A percentile compares a stretch with the other conserved stretches of the same genome.
These are phyloP conservation scores for Umbelopsis vinacea DNA, from an alignment of 192 early-diverging fungal species.

Conservation along the genomic window DNA sequence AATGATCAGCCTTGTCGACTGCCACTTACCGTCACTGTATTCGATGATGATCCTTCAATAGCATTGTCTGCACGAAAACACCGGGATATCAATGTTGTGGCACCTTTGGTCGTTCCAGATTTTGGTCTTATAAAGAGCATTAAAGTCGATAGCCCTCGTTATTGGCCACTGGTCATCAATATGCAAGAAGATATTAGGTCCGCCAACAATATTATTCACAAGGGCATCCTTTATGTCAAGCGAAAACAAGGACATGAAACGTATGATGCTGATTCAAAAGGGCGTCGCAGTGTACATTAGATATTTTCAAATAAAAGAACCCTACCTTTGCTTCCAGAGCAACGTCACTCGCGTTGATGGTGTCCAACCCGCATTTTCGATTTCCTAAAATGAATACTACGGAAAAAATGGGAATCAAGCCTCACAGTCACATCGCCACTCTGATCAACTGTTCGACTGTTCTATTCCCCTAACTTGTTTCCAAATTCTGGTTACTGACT, in stretches of 20 bases:
- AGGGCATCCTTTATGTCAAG: slow-evolving; percentile 38
- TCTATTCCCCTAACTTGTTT: too few species aligned
- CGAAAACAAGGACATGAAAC: slow-evolving; percentile 52
- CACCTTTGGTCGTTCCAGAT: slow-evolving; percentile 66
- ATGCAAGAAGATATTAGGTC: slow-evolving; percentile 29
- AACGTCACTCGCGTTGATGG: too few species aligned
- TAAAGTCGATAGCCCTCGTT: slow-evolving; percentile 57
- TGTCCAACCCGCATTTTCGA: too few species aligned
- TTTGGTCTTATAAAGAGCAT: slow-evolving; percentile 54
- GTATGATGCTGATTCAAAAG: slow-evolving; percentile 32
- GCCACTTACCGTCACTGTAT: slow-evolving; percentile 55
- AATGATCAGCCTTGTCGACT: slow-evolving; percentile 55
- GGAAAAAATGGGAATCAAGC: neutral
- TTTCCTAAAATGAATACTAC: too few species aligned
- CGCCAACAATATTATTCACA: slow-evolving; percentile 35
- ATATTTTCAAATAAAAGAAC: neutral
- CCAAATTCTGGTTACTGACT: too few species aligned
- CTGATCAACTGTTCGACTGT: neutral
- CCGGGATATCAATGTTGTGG: slow-evolving; percentile 44
- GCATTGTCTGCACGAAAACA: slow-evolving; percentile 13
- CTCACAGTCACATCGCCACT: neutral
- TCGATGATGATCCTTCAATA: slow-evolving; percentile 27
- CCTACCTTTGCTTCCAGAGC: too few species aligned
- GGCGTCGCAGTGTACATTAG: slow-evolving; percentile 18
- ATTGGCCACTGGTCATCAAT: slow-evolving; percentile 51